Evolutionary conservation across 768 basidiomycete genomes (phyloP), one percentile per base, ranked within the genome.

Genomic region (Rhizopogon rudus): DNA sequence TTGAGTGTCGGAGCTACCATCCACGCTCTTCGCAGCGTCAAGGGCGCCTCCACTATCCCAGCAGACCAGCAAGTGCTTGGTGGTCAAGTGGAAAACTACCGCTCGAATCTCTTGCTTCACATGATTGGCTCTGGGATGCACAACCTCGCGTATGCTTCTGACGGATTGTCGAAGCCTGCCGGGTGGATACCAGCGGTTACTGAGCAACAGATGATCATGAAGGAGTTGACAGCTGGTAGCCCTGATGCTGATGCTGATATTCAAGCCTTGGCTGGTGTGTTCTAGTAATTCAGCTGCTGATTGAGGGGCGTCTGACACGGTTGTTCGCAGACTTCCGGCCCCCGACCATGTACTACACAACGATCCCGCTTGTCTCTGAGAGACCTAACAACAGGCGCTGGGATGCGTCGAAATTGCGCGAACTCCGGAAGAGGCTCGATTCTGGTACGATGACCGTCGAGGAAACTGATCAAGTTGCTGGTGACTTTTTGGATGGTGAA

Each of bases 141-240:
- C 61, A 81, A 75, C 50, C 72, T 77, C n/a, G 69, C 79, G 12
- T 79, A 76, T 58, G 72, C 75, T 53, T 71, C 75, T 37, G 88
- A 88, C 57, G 81, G 82, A 29, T 63, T 79, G 44, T 67, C 76
- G 51, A 87, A 87, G 67, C 77, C 83, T 40, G 75, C 82, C 58
- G 82, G 83, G n/a, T 87, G 84, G 82, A 71, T 77, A 31, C 79
- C 84, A 8, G 82, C 84, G 5, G 84, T 95, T 53, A 94, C 91
- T 3, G 96, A 98, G 71, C 91, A 94, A 67, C 95, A 98, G 72
- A 91, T 97, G 88, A 88, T 99, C 60, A 88, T 98, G 88, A 84
- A 86, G 65, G 93, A 98, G 69, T 79, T 99, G 17, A 87, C 89
- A 64, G 83, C 77, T 28, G 88, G 93, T 39, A 80, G 81, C 56